phyloP scores from a whole-genome alignment of 176 grass and related monocot genomes.

The Oryza longistaminata region DNA sequence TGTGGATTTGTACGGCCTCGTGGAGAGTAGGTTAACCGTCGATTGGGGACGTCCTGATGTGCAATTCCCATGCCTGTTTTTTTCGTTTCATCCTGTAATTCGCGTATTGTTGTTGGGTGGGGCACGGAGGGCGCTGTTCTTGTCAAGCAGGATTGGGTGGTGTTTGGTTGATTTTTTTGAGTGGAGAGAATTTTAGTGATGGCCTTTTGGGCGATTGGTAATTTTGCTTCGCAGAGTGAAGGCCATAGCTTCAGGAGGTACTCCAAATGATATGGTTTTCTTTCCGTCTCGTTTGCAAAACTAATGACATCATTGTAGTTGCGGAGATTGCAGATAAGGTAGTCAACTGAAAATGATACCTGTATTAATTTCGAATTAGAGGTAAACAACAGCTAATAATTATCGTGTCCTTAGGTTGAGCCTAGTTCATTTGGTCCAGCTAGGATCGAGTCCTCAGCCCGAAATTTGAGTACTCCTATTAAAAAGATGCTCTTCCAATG shows the following conservation, averaged over 20 bases:
- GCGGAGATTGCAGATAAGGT: not conserved
- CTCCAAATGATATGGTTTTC: not conserved
- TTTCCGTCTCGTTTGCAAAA: not conserved
- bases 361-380: not conserved
- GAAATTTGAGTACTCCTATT: not conserved
- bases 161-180: not conserved
- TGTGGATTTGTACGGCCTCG: not conserved
- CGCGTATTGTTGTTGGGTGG: not conserved
- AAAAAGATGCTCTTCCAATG: not conserved
- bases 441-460: not conserved
- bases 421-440: not conserved
- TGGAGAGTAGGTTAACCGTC: not conserved
- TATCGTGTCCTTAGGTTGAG: not conserved
- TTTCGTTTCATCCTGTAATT: not conserved
- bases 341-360: not conserved
- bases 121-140: not conserved
- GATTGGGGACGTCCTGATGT: not conserved
- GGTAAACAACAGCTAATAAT: not conserved
- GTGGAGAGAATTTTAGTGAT: not conserved
- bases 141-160: not conserved
- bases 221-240: not conserved
- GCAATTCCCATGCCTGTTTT: not conserved
- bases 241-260: not conserved
- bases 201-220: not conserved
- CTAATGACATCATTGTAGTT: not conserved